Evolutionary conservation across 768 basidiomycete species (phyloP).

Genomic region (Pleurotus djamor): DNA sequence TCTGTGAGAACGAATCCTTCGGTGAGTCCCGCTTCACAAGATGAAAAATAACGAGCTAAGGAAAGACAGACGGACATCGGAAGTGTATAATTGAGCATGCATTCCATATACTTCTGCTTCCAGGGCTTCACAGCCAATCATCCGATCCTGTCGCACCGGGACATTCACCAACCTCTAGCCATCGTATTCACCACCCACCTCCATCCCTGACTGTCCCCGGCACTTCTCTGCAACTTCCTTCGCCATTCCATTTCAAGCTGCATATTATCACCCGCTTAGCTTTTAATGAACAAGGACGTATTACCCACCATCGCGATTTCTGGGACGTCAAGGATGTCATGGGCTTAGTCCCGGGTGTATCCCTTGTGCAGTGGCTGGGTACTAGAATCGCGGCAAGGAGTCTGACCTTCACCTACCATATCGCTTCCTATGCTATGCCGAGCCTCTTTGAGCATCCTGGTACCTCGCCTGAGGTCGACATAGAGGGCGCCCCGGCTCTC

Average conservation of each 20-base stretch:
- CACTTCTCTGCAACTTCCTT: constrained; percentile 56
- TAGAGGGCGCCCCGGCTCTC: constrained; percentile 5
- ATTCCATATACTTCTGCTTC: constrained; percentile 72
- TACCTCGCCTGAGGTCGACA: constrained; percentile 16
- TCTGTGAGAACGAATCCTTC: constrained; percentile 78
- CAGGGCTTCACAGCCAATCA: constrained; percentile 60
- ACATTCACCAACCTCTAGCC: constrained; percentile 21
- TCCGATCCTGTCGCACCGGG: constrained; percentile 29
- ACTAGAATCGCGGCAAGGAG: constrained; percentile 60
- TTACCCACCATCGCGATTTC: constrained; percentile 77
- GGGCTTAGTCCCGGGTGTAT: constrained; percentile 68
- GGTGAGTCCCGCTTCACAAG: constrained; percentile 36
- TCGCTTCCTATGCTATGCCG: constrained; percentile 16
- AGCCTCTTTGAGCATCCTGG: constrained; percentile 15
- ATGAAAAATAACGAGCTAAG: neutral
- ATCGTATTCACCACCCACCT: constrained; percentile 26
- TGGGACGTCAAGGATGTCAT: constrained; percentile 82
- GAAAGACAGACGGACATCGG: constrained; percentile 60
- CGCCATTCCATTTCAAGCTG: constrained; percentile 72
- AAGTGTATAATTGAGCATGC: constrained; percentile 80
- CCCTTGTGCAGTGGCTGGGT: constrained; percentile 66
- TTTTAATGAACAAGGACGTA: constrained; percentile 81
- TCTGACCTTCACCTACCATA: constrained; percentile 40
- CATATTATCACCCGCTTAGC: constrained; percentile 69
- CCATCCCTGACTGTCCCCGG: constrained; percentile 58